phyloP scores from a whole-genome alignment of 805 yeast genomes.

The Teunomyces lycoperdinae region DNA sequence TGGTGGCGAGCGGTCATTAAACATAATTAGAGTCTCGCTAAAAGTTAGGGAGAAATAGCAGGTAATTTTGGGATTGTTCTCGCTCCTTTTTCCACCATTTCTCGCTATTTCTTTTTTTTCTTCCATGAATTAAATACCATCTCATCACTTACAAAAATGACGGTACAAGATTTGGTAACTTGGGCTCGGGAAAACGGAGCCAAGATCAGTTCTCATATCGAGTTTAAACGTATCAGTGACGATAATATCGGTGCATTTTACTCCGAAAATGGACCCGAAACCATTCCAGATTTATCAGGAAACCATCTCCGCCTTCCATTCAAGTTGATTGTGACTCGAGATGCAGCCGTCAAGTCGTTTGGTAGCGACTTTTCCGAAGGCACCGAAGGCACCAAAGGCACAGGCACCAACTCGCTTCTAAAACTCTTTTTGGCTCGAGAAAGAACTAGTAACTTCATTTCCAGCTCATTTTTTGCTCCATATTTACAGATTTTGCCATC shows the following conservation, averaged over 20 bases:
- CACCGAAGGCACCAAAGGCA: constrained; percentile 11
- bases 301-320: constrained; percentile 9
- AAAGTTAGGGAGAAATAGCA: background rate
- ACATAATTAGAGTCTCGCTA: background rate
- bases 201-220: constrained; percentile 17
- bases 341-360: constrained; percentile 8
- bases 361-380: constrained; percentile 11
- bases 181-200: constrained; percentile 37
- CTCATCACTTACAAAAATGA: background rate
- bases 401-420: constrained; percentile 28
- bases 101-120: background rate
- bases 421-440: constrained; percentile 36
- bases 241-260: constrained; percentile 27
- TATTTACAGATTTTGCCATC: constrained; percentile 35
- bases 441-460: constrained; percentile 12
- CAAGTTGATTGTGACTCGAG: constrained; percentile 6
- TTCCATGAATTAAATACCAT: background rate
- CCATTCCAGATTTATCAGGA: constrained; percentile 1
- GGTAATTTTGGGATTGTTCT: background rate
- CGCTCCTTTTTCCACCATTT: background rate
- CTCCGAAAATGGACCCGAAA: constrained; percentile 1
- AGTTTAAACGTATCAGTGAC: constrained; percentile 18
- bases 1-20: background rate
- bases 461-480: constrained; percentile 22
- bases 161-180: constrained; percentile 13